A percentile compares a stretch with the other conserved stretches of the same genome.
phyloP scores from a whole-genome alignment of 192 early-diverging fungal genomes.

The Coemansia sp. region DNA sequence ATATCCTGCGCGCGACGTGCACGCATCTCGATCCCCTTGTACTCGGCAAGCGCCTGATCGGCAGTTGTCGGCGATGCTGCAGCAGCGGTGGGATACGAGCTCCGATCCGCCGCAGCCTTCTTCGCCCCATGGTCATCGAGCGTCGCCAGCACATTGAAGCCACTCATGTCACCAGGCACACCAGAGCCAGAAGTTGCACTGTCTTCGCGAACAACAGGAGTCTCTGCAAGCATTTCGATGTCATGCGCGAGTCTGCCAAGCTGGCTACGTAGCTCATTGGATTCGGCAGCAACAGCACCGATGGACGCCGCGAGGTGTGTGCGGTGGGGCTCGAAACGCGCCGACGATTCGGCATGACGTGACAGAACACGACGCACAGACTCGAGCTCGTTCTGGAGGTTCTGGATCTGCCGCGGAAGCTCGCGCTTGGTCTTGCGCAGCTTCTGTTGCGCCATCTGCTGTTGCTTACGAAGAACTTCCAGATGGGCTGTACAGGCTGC shows the following conservation, averaged over 20 bases:
- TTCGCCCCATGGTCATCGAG: constrained; percentile 1
- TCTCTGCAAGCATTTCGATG: background rate
- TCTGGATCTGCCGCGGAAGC: constrained; percentile 13
- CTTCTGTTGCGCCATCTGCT: constrained; percentile 4
- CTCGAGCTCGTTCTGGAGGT: constrained; percentile 33
- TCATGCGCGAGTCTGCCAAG: background rate
- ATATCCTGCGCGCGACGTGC: constrained; percentile 12
- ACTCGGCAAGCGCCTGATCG: constrained; percentile 8
- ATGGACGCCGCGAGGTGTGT: constrained; percentile 16
- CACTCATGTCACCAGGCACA: background rate
- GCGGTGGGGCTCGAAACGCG: constrained; percentile 4
- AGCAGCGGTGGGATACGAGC: too few species aligned
- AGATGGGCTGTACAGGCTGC: background rate
- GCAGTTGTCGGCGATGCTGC: too few species aligned
- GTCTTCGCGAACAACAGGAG: background rate
- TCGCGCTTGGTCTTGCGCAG: constrained; percentile 26
- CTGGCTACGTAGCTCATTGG: constrained; percentile 6
- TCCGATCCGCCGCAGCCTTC: background rate
- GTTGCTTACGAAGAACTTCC: background rate
- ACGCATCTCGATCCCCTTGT: constrained; percentile 12
- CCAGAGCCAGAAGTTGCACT: background rate
- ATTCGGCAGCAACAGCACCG: background rate
- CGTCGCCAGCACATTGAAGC: constrained; percentile 6
- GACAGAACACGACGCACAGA: constrained; percentile 10
- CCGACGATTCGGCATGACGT: constrained; percentile 2